These are phyloP conservation scores for Metschnikowia bowlesiae DNA, from an alignment of 805 yeast species.

Conservation along the genomic window DNA sequence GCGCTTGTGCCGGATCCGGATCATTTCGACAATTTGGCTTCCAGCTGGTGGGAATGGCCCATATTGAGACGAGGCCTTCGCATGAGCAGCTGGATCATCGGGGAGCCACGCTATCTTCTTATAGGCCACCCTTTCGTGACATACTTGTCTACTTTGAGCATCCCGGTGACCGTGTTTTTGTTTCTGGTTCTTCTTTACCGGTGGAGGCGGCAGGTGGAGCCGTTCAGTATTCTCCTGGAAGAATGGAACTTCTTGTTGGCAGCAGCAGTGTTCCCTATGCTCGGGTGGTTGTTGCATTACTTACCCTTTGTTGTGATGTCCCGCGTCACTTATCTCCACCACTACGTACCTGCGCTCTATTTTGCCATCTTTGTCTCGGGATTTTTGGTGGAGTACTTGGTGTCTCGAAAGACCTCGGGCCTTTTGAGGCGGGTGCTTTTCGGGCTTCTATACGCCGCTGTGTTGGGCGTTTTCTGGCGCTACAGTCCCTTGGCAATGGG, in stretches of 20 bases:
- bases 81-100: constrained; percentile 67
- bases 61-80: constrained; percentile 70
- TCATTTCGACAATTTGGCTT: constrained; percentile 66
- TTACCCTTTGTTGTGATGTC: constrained; percentile 41
- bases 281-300: constrained; percentile 40
- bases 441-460: constrained; percentile 7
- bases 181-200: constrained; percentile 16
- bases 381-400: constrained; percentile 19
- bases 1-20: constrained; percentile 76
- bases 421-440: constrained; percentile 9
- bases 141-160: constrained; percentile 42
- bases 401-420: constrained; percentile 16
- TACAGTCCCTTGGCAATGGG: constrained; percentile 16
- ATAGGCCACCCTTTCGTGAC: constrained; percentile 73
- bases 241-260: constrained; percentile 27
- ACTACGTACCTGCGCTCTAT: constrained; percentile 42
- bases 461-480: constrained; percentile 14
- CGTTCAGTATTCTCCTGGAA: constrained; percentile 20
- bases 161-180: constrained; percentile 21
- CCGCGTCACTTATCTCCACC: constrained; percentile 41
- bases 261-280: constrained; percentile 33
- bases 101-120: constrained; percentile 52
- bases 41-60: constrained; percentile 88
- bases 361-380: constrained; percentile 26
- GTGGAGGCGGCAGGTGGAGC: constrained; percentile 32